Base-by-base conservation (phyloP, 2,329 filamentous ascomycete species). In the Neurospora sp. region DNA sequence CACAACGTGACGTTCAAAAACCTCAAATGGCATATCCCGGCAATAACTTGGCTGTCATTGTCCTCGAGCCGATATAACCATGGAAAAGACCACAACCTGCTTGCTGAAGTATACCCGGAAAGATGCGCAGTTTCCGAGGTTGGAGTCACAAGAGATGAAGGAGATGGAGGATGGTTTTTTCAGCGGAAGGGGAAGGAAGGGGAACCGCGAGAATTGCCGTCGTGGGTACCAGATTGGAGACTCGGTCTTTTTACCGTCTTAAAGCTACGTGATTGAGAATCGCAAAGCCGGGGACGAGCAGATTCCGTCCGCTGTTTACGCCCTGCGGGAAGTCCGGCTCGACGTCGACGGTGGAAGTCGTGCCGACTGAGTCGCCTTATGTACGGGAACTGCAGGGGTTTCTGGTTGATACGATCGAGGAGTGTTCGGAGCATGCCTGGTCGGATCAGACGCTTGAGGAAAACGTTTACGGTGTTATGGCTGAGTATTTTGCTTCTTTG, bases 201-300 rank as follows among this genome's bases (percentile, higher is more conserved):
- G 41, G n/a, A 46, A 46, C 4, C 8, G 4, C 2, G 3, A 8
- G 6, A 37, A 6, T 33, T 73, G 33, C 72, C 72, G 5, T 70
- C 69, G 1, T 73, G 72, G 71, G 72, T 69, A 5, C 69, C 72
- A 4, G 69, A 70, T 41, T 73, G 71, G 71, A 28, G 4, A 10
- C n/a, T 19, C 4, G 43, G 43, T 46, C n/a, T 23, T 46, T 23
- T 46, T 23, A 19, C 43, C 43, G 3, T 23, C 43, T 23, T 46
- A 46, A 2, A 3, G 4, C n/a, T 46, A 46, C n/a, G n/a, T 46
- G 43, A 46, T 46, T 23, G 43, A 23, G 17, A 46, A 46, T 23
- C n/a, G 43, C 43, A 46, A 46, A 23, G 43, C 43, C 3, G 43
- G 43, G 1, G 43, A 46, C 19, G 43, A 46, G n/a, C 10, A 19